phyloP scores from a whole-genome alignment of 768 basidiomycete genomes.

The Amanita phalloides region DNA sequence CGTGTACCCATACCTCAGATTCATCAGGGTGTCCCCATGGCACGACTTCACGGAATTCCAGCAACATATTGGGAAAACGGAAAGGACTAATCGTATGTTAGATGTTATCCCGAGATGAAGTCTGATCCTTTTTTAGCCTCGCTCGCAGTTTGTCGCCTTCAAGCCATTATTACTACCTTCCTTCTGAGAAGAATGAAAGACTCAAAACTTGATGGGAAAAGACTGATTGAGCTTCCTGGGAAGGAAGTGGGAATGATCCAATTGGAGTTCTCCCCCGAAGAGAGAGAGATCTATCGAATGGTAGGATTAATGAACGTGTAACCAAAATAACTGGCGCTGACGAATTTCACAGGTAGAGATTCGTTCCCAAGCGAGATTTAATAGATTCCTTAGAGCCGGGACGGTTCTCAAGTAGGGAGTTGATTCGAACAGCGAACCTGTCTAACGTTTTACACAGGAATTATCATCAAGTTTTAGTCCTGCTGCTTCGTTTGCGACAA shows the following conservation, averaged over 20 bases:
- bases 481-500: conserved; percentile 49
- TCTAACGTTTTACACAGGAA: conserved; percentile 23
- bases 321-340: neutral
- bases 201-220: conserved; percentile 53
- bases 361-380: conserved; percentile 49
- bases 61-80: conserved; percentile 22
- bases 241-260: conserved; percentile 40
- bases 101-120: neutral
- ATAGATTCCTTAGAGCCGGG: conserved; percentile 46
- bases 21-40: conserved; percentile 34
- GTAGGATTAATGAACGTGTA: conserved; percentile 13
- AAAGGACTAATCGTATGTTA: conserved; percentile 42
- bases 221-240: conserved; percentile 51
- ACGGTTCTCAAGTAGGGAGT: conserved; percentile 53
- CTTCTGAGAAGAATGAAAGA: conserved; percentile 57
- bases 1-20: conserved; percentile 36
- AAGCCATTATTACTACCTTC: conserved; percentile 42
- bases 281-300: conserved; percentile 52
- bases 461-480: conserved; percentile 42
- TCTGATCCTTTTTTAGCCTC: conserved; percentile 21
- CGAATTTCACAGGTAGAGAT: conserved; percentile 33
- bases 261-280: conserved; percentile 50
- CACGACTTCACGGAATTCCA: conserved; percentile 35
- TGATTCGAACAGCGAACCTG: neutral
- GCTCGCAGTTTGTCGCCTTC: conserved; percentile 46